Evolutionary conservation across 2,329 filamentous ascomycete species (phyloP).

Genomic region (Aspergillus calidoustus): DNA sequence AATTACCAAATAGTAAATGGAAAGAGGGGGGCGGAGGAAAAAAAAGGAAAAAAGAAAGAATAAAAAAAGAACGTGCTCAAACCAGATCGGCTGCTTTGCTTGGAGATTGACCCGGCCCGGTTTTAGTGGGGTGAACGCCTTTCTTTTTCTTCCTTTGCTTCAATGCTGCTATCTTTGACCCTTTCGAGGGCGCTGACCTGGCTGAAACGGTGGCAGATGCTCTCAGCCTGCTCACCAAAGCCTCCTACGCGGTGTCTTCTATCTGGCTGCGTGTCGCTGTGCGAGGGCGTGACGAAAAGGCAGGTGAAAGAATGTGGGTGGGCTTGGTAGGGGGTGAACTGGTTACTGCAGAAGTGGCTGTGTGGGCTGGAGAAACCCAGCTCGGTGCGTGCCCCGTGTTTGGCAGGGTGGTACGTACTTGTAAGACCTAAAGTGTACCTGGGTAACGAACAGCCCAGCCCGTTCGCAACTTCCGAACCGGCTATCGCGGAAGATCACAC

Average conservation of each 20-base stretch:
- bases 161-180: slow-evolving; percentile 15
- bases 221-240: neutral
- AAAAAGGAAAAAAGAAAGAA: slow-evolving; percentile 23
- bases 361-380: slow-evolving; percentile 22
- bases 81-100: slow-evolving; percentile 29
- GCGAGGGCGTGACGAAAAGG: slow-evolving; percentile 22
- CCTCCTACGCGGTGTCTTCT: neutral
- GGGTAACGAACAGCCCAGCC: slow-evolving; percentile 19
- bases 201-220: neutral
- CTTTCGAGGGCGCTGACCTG: slow-evolving; percentile 8
- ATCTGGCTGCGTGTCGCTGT: slow-evolving; percentile 7
- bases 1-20: slow-evolving; percentile 19
- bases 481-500: slow-evolving; percentile 33
- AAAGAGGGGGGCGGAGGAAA: slow-evolving; percentile 20
- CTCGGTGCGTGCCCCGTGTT: slow-evolving; percentile 28
- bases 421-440: neutral
- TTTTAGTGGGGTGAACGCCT: slow-evolving; percentile 21
- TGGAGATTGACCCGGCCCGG: slow-evolving; percentile 26
- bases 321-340: neutral
- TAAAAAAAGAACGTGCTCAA: slow-evolving; percentile 33
- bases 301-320: neutral
- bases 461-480: slow-evolving; percentile 21
- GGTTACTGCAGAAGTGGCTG: slow-evolving; percentile 28
- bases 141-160: slow-evolving; percentile 5
- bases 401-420: slow-evolving; percentile 9